Conservation (phyloP, 2,329 filamentous ascomycete genomes). For the Elsinoe batatas region DNA sequence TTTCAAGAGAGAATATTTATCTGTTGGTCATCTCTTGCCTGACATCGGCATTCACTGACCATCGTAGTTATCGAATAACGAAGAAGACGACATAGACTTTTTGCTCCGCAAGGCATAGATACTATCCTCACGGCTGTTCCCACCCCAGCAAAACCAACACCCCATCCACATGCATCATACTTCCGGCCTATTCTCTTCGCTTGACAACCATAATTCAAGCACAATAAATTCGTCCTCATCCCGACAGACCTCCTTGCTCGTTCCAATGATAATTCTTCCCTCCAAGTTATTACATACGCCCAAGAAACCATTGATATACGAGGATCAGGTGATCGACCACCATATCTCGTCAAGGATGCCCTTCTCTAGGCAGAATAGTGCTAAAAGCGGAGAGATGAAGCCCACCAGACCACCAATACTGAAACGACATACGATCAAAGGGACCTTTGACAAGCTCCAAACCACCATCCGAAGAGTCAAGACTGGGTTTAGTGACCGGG, state of each 20-base stretch:
- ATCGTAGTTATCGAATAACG: conserved; percentile 6
- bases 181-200: neutral
- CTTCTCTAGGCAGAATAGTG: conserved; percentile 1
- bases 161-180: neutral
- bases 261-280: neutral
- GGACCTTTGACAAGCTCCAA: neutral
- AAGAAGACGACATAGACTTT: conserved; percentile 8
- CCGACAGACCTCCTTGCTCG: neutral
- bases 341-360: neutral
- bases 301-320: conserved; percentile 1
- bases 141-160: neutral
- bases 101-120: conserved; percentile 9
- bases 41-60: neutral
- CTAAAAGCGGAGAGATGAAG: conserved; percentile 5
- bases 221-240: neutral
- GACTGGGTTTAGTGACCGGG: neutral
- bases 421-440: conserved; percentile 8
- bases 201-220: neutral
- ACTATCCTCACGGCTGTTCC: neutral
- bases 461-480: conserved; percentile 3
- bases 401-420: neutral
- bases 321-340: neutral
- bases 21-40: conserved; percentile 30
- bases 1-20: conserved; percentile 39
- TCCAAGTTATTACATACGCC: neutral